Conservation (phyloP, 2,329 filamentous ascomycete genomes). For the Botrytis fragariae region DNA sequence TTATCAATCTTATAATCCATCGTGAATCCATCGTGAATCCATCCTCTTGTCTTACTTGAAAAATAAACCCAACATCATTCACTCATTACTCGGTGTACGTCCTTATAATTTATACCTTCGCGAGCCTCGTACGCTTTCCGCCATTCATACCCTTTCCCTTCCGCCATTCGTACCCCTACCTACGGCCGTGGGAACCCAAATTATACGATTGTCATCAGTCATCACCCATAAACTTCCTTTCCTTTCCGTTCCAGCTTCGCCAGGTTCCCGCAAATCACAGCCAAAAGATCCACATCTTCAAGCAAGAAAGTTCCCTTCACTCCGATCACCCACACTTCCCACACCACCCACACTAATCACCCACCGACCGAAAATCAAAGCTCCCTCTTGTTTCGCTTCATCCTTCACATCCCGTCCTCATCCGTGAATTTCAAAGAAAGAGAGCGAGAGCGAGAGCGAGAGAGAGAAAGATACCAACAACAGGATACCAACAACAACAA, state of each 20-base stretch:
- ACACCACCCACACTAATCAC: background rate
- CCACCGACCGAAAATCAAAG: conserved; percentile 7
- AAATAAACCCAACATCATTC: no score
- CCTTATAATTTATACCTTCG: background rate
- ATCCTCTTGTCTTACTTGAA: no score
- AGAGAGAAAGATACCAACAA: background rate
- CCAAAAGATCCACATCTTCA: background rate
- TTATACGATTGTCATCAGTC: no score
- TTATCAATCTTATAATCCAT: no score
- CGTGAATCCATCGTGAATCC: no score
- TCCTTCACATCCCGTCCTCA: background rate
- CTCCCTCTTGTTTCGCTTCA: background rate
- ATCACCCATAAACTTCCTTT: background rate
- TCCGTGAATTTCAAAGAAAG: background rate
- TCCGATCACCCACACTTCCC: background rate
- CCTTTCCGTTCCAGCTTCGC: background rate
- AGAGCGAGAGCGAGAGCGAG: background rate
- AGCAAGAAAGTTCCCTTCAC: background rate
- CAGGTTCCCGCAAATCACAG: background rate
- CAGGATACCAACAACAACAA: background rate
- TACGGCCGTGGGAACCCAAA: background rate
- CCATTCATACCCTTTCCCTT: background rate
- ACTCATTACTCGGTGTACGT: background rate
- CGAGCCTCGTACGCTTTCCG: background rate
- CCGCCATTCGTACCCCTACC: background rate